phyloP scores from a whole-genome alignment of 495 filamentous ascomycete genomes.

The Collariella sp. region DNA sequence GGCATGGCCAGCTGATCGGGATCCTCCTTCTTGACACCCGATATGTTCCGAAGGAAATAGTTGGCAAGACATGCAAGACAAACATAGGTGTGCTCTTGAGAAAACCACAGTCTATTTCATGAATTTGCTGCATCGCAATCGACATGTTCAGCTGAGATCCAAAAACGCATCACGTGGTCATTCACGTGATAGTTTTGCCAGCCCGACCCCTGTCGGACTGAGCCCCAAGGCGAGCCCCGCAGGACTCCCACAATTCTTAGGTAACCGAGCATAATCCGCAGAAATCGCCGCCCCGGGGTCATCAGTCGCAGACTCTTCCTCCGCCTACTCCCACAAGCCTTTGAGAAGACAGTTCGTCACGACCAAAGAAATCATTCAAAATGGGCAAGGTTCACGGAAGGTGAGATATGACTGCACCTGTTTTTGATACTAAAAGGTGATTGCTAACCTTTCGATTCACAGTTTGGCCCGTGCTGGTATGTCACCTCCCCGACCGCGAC shows the following conservation, averaged over 20 bases:
- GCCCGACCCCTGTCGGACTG: conserved; percentile 2
- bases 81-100: no score
- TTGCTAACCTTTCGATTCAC: conserved; percentile 7
- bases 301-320: conserved; percentile 9
- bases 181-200: not conserved
- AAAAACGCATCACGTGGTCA: conserved; percentile 5
- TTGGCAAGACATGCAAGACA: no score
- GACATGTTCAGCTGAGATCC: no score
- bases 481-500: conserved; percentile 10
- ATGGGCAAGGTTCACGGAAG: conserved; percentile 37
- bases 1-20: no score
- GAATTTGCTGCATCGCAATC: no score
- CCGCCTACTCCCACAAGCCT: conserved; percentile 9
- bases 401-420: conserved; percentile 3
- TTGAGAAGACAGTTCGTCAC: conserved; percentile 8
- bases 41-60: no score
- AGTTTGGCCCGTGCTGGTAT: conserved; percentile 34
- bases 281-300: conserved; percentile 9
- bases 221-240: conserved; percentile 26
- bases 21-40: no score
- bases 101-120: no score
- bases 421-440: not conserved
- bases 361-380: conserved; percentile 23
- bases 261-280: conserved; percentile 19
- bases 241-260: conserved; percentile 24